phyloP scores from a whole-genome alignment of 768 basidiomycete genomes.

The Chiua virens region DNA sequence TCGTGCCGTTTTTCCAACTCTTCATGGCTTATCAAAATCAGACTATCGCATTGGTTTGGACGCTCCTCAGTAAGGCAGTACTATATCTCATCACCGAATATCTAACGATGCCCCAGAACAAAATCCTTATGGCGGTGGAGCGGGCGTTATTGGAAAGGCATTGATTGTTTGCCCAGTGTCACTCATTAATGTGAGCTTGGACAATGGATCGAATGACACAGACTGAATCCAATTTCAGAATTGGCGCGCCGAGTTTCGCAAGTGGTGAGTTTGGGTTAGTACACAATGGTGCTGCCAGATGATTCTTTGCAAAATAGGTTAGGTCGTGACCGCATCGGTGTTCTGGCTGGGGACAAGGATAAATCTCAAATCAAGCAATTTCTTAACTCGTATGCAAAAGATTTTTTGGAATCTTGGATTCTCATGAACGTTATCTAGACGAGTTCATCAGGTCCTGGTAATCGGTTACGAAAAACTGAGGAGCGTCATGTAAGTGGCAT shows the following conservation, averaged over 20 bases:
- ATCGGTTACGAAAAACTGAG: conserved; percentile 94
- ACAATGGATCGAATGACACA: neutral
- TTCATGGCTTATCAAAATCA: conserved; percentile 12
- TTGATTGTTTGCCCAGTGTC: conserved; percentile 95
- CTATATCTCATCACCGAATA: conserved; percentile 1
- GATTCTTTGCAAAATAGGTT: conserved; percentile 38
- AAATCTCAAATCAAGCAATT: conserved; percentile 66
- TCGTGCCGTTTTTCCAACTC: neutral
- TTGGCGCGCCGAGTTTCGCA: conserved; percentile 93
- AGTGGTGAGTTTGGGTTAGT: conserved; percentile 66
- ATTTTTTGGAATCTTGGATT: neutral
- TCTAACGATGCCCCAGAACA: conserved; percentile 55
- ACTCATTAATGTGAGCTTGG: conserved; percentile 64
- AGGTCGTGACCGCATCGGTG: conserved; percentile 53
- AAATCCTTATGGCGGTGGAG: conserved; percentile 67
- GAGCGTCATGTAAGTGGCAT: conserved; percentile 66
- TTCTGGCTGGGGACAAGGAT: conserved; percentile 61
- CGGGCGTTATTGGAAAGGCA: conserved; percentile 67
- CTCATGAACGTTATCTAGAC: conserved; percentile 38
- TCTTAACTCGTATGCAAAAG: conserved; percentile 58
- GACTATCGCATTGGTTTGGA: conserved; percentile 94
- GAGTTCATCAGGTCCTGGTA: conserved; percentile 80
- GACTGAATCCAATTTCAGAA: conserved; percentile 50
- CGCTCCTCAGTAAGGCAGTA: conserved; percentile 71
- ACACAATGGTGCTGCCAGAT: neutral